Base-by-base conservation (phyloP, 768 basidiomycete species). In the Lactarius hengduanensis region DNA sequence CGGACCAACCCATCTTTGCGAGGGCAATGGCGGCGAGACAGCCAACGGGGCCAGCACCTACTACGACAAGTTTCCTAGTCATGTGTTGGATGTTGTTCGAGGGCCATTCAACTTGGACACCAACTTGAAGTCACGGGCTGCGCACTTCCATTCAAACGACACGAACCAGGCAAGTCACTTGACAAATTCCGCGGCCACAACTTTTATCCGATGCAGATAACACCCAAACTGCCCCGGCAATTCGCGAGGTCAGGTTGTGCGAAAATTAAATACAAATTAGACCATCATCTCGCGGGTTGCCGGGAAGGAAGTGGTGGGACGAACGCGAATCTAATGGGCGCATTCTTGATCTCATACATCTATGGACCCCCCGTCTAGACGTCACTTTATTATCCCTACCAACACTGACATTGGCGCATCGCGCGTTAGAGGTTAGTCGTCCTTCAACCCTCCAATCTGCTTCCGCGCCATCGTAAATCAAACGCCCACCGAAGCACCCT, bases 41-140 rank as follows among this genome's bases (percentile, higher is more conserved):
- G 28, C 96, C 96, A 18, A 99, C 96, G 9, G 96, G 96, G 0
- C 96, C 96, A 62, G 90, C 96, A 47, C 96, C 96, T 28, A 91
- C 84, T 45, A 92, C 79, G 56, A 88, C 79, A n/a, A 81, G 87
- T 71, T 83, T 85, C 47, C 32, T 60, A 13, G 57, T 36, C 62
- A 63, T 67, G 41, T 47, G 47, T n/a, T 26, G 47, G 22, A 50
- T 10, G 54, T 8, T 2, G 55, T 11, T 30, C 18, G 18, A 20
- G 18, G 8, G 2, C 20, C 10, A 34, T 41, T 11, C 16, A 18
- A 8, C 4, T 56, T 34, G 30, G 64, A 4, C 0, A 7, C 10
- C 7, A 34, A 34, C 34, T 9, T 30, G 30, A 56, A 43, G 59
- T 50, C 40, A 40, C 34, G 10, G 16, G 18, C 22, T 47, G 45